Evolutionary conservation across 2,329 filamentous ascomycete species (phyloP), one percentile per base, ranked within the genome.

Genomic region (Chrysoporthe deuterocubensis): DNA sequence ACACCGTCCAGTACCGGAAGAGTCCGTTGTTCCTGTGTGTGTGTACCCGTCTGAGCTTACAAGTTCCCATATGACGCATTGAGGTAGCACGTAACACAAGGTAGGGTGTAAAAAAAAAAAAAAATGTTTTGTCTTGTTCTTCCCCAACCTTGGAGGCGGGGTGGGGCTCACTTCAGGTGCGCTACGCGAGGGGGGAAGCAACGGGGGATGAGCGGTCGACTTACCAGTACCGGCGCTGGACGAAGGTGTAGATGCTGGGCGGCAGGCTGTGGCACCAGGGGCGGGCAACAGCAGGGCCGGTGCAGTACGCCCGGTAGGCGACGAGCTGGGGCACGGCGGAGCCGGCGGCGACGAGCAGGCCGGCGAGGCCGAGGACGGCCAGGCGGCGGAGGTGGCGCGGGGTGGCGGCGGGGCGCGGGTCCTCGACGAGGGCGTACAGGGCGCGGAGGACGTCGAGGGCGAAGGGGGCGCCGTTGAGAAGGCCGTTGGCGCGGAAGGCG

Each of bases 221-320:
- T 78, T 84, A 97, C 94, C 96, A 99, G 79, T 99, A 98, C 74
- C 92, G 84, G 58, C 85, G 84, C 76, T 99, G 96, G 2, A 98
- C 95, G 83, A 92, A 98, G 0, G 89, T 85, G 79, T 97, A 98
- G 69, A 99, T 94, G 76, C 93, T 97, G 4, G 96, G 96, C 14
- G 94, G 71, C n/a, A 80, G 77, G 21, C 82, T 84, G 26, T 78
- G 76, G 77, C 96, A 99, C 96, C 96, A 99, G 4, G 89, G 86
- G 67, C 92, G 82, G 65, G 81, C 74, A 8, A 73, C 42, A 60
- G 48, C 34, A 13, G 21, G 75, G 71, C 37, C 70, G 48, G 72
- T 69, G 74, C 93, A 97, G 77, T 90, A 97, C 52, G 87, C 85
- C 62, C 78, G 76, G 78, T 93, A 97, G 2, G 94, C 94, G 46